Evolutionary conservation across 306 rosid genomes (phyloP).

Genomic region (Abrus precatorius): DNA sequence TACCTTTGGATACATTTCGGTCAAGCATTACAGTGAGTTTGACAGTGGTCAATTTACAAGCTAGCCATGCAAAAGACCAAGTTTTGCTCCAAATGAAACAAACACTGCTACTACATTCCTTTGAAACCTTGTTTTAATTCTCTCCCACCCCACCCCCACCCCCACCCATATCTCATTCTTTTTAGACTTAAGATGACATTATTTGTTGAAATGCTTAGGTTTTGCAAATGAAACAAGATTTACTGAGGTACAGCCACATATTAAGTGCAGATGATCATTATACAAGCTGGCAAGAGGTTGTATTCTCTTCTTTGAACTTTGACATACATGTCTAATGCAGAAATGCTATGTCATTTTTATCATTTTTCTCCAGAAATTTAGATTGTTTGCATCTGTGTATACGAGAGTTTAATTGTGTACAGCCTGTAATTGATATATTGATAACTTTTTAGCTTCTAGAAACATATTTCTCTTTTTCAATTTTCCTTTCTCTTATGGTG

Average conservation of each 20-base stretch:
- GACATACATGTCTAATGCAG: conserved; percentile 20
- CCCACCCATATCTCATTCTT: not conserved
- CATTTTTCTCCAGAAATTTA: conserved; percentile 31
- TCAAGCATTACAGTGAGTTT: conserved; percentile 31
- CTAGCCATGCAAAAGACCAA: conserved; percentile 25
- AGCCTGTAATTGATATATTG: conserved; percentile 15
- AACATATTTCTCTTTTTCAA: conserved; percentile 3
- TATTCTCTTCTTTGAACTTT: conserved; percentile 40
- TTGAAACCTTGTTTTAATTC: conserved; percentile 12
- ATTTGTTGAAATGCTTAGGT: conserved; percentile 68
- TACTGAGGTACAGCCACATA: conserved; percentile 92
- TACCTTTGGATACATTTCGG: conserved; percentile 22
- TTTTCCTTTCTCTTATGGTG: conserved; percentile 6
- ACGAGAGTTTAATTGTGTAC: conserved; percentile 29
- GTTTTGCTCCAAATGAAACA: conserved; percentile 26
- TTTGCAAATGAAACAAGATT: conserved; percentile 82
- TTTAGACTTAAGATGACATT: conserved; percentile 46
- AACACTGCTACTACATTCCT: not conserved
- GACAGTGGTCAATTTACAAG: not conserved
- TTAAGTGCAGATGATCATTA: conserved; percentile 88
- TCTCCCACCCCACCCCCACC: no score
- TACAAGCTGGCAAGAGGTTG: conserved; percentile 98
- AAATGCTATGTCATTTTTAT: conserved; percentile 25
- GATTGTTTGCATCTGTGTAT: conserved; percentile 23
- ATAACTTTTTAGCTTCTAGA: not conserved